Conservation (phyloP, 257 asterid genomes). For the Forsythia suspensa region DNA sequence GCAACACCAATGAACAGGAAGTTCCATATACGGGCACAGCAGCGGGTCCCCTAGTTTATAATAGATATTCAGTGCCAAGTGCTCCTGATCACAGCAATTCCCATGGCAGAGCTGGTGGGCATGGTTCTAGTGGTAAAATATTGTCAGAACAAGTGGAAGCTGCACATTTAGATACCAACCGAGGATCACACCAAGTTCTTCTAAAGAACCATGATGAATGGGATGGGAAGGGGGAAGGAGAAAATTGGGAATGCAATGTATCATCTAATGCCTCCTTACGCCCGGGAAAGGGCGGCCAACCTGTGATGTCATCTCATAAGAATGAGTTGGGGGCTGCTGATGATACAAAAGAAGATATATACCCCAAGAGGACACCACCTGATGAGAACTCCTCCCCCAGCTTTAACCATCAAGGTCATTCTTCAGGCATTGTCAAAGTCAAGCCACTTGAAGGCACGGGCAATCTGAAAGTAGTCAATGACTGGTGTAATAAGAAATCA, state of each 20-base stretch:
- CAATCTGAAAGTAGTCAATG: constrained; percentile 38
- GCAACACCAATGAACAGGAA: constrained; percentile 62
- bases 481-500: constrained; percentile 39
- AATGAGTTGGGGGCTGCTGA: constrained; percentile 84
- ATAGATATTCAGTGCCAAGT: constrained; percentile 53
- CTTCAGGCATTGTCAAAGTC: constrained; percentile 34
- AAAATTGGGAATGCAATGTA: constrained; percentile 38
- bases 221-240: constrained; percentile 55
- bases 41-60: constrained; percentile 57
- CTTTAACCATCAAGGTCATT: constrained; percentile 41
- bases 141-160: constrained; percentile 46
- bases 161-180: constrained; percentile 47
- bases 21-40: constrained; percentile 68
- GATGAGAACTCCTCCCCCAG: constrained; percentile 33
- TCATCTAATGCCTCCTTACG: constrained; percentile 26
- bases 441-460: constrained; percentile 40
- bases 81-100: constrained; percentile 56
- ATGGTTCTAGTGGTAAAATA: constrained; percentile 46
- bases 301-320: constrained; percentile 39
- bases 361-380: constrained; percentile 34
- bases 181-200: constrained; percentile 47
- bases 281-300: constrained; percentile 40
- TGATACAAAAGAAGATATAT: constrained; percentile 51
- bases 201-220: constrained; percentile 45
- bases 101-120: constrained; percentile 53